Evolutionary conservation across 768 basidiomycete species (phyloP).

Genomic region (Leccinellum luteum): DNA sequence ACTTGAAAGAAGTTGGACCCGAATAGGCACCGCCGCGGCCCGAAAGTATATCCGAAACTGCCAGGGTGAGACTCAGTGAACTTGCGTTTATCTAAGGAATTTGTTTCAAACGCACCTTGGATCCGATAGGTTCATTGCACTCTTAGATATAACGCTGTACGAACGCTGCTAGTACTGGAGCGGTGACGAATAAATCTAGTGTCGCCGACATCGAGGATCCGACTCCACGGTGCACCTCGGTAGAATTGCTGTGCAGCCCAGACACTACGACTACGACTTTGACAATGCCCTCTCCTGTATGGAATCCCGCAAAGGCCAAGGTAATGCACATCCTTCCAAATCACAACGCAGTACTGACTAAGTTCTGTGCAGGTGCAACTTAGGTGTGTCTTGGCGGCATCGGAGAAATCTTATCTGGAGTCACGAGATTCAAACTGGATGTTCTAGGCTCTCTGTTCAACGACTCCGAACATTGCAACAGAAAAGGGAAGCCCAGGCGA

Average conservation of each 20-base stretch:
- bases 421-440: conserved; percentile 4
- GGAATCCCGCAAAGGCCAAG: conserved; percentile 66
- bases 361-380: conserved; percentile 42
- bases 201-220: conserved; percentile 17
- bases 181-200: neutral
- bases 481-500: conserved; percentile 88
- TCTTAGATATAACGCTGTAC: neutral
- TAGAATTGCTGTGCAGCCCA: conserved; percentile 1
- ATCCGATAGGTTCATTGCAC: neutral
- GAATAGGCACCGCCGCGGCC: too few relatives aligned
- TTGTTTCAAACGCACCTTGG: neutral
- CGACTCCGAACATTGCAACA: conserved; percentile 82
- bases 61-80: too few relatives aligned
- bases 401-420: neutral
- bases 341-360: conserved; percentile 5
- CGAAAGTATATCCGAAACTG: too few relatives aligned
- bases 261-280: too few relatives aligned
- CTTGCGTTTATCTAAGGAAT: neutral
- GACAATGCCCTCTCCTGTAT: conserved; percentile 36
- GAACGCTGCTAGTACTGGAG: neutral
- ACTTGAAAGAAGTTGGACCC: too few relatives aligned
- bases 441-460: conserved; percentile 74
- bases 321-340: conserved; percentile 23
- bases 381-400: conserved; percentile 31
- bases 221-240: neutral